phyloP scores from a whole-genome alignment of 495 filamentous ascomycete species.

The Hypoxylon intermedium region DNA sequence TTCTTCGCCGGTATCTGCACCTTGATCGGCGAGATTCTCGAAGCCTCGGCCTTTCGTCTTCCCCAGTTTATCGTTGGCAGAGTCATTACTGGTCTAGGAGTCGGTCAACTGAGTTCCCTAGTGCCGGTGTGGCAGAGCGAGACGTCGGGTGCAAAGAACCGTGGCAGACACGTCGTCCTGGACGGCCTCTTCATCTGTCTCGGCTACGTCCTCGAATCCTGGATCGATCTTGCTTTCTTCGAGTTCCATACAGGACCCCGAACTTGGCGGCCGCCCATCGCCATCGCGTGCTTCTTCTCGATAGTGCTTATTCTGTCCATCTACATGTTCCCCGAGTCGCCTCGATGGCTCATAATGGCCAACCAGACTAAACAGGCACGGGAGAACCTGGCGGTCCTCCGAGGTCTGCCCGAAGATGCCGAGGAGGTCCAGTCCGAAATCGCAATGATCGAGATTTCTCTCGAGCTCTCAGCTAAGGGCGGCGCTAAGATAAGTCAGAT shows the following conservation, averaged over 20 bases:
- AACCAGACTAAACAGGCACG: constrained; percentile 53
- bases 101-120: constrained; percentile 58
- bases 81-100: constrained; percentile 56
- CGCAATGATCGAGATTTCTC: constrained; percentile 44
- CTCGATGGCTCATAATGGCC: constrained; percentile 57
- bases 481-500: constrained; percentile 33
- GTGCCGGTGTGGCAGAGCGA: constrained; percentile 64
- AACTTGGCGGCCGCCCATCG: constrained; percentile 39
- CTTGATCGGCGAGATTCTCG: constrained; percentile 42
- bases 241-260: constrained; percentile 20
- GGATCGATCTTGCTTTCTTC: constrained; percentile 54
- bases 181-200: constrained; percentile 59
- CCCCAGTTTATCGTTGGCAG: constrained; percentile 61
- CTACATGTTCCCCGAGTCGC: constrained; percentile 55
- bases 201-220: constrained; percentile 49
- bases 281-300: constrained; percentile 35
- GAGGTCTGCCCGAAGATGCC: constrained; percentile 37
- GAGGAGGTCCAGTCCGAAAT: constrained; percentile 42
- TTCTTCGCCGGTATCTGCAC: constrained; percentile 46
- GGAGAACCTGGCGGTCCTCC: constrained; percentile 44
- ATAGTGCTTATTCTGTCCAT: constrained; percentile 38
- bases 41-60: constrained; percentile 41
- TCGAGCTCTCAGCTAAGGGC: constrained; percentile 40
- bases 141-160: constrained; percentile 47
- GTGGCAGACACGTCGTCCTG: constrained; percentile 56